A percentile compares a stretch with the other conserved stretches of the same genome.
Evolutionary conservation across 495 filamentous ascomycete genomes (phyloP).

Genomic region (Aspergillus heteromorphus): DNA sequence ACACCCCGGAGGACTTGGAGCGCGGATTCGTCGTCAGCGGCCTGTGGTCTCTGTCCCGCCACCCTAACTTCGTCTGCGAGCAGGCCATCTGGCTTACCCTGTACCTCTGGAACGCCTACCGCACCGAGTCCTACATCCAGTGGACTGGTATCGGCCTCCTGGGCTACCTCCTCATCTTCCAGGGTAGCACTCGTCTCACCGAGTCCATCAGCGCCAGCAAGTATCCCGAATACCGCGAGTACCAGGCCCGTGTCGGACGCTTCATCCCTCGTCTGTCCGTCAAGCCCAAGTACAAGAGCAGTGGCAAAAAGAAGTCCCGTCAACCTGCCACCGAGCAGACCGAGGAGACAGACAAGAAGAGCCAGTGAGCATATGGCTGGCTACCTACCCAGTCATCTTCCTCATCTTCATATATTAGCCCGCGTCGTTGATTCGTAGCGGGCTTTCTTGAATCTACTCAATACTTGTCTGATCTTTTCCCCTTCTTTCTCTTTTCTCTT

Average conservation of each 20-base stretch:
- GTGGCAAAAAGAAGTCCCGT: conserved; percentile 17
- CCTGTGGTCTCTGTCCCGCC: conserved; percentile 78
- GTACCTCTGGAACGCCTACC: conserved; percentile 80
- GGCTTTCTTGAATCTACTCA: too few species aligned
- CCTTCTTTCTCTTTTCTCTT: too few species aligned
- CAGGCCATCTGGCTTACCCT: conserved; percentile 84
- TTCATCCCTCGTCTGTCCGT: conserved; percentile 66
- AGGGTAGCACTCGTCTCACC: conserved; percentile 80
- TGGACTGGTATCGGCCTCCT: conserved; percentile 74
- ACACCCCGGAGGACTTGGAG: conserved; percentile 70
- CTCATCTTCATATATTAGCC: too few species aligned
- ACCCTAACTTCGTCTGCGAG: conserved; percentile 93
- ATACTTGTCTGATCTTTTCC: too few species aligned
- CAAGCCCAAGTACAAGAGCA: conserved; percentile 32
- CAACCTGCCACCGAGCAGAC: conserved; percentile 2
- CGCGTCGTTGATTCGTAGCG: too few species aligned
- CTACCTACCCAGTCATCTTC: not conserved
- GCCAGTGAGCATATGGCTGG: conserved; percentile 1
- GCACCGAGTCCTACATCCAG: conserved; percentile 62
- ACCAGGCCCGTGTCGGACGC: conserved; percentile 74
- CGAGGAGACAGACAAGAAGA: conserved; percentile 10
- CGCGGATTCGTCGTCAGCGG: conserved; percentile 85
- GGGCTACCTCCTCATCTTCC: conserved; percentile 73
- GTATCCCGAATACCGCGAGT: conserved; percentile 83
- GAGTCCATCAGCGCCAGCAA: conserved; percentile 74